Evolutionary conservation across 768 basidiomycete genomes (phyloP).

Genomic region (Phylloporus sp.): DNA sequence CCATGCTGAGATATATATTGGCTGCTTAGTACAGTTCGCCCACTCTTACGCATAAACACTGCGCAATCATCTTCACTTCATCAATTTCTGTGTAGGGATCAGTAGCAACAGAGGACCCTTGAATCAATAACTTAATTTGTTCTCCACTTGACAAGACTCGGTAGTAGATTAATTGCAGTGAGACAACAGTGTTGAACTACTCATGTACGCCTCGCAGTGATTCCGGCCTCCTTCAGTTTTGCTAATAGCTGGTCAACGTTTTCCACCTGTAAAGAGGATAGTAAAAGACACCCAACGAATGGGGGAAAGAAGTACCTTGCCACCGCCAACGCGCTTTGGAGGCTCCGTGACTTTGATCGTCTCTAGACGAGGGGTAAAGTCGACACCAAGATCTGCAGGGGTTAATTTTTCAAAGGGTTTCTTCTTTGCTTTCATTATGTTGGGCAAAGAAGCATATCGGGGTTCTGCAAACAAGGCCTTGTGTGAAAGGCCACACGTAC

Average conservation of each 20-base stretch:
- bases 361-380: conserved; percentile 80
- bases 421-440: conserved; percentile 99
- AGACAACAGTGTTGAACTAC: neutral
- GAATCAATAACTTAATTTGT: conserved; percentile 17
- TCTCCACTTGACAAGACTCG: neutral
- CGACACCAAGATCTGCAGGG: conserved; percentile 75
- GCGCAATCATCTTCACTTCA: conserved; percentile 8
- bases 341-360: conserved; percentile 88
- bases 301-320: conserved; percentile 58
- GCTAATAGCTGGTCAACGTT: conserved; percentile 85
- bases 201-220: conserved; percentile 31
- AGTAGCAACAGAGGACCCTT: conserved; percentile 7
- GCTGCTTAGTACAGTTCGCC: conserved; percentile 15
- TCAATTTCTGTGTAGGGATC: conserved; percentile 15
- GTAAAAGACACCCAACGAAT: neutral
- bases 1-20: conserved; percentile 26
- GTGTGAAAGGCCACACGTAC: neutral
- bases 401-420: conserved; percentile 86
- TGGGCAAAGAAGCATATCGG: conserved; percentile 94
- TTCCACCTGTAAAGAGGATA: conserved; percentile 46
- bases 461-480: conserved; percentile 56
- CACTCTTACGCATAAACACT: conserved; percentile 7
- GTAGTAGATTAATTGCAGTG: neutral
- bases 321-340: conserved; percentile 84
- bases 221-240: conserved; percentile 86